Base-by-base conservation (phyloP, 306 rosid genomes). In the Senna siamea region DNA sequence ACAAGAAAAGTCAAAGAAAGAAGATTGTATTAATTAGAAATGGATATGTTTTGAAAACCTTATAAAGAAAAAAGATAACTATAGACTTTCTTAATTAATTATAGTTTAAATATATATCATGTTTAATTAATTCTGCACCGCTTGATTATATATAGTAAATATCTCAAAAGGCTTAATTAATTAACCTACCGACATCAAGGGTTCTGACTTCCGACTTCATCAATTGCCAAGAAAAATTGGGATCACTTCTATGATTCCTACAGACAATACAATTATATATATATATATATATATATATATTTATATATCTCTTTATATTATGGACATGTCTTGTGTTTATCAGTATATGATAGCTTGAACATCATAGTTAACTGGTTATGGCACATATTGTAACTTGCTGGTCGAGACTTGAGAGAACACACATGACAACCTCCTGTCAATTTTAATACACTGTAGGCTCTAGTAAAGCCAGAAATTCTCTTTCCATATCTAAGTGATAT, bases 361-460 rank as follows among this genome's bases (percentile, higher is more conserved):
- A n/a, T 69, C 57, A 51, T 8, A 46, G 7, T 72, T 53, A 65
- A 54, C 6, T 35, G 72, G 35, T 30, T 37, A 44, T 47, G 75
- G 69, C 64, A 17, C 64, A 30, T 23, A 32, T 38, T 32, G 57
- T 72, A 44, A 35, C 28, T 65, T 70, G 81, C 35, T 46, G 78
- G 78, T 55, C 60, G 34, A 78, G 23, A 20, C 44, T 44, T 5
- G 35, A 65, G 72, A 79, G 72, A 80, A 80, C 80, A 74, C 54
- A 10, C 53, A 47, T 7, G 40, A 28, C 28, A 28, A 18, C 37
- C 59, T 58, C 43, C 48, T 37, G 78, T 79, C 72, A 60, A 74
- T 79, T 60, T 73, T 59, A 73, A 50, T 70, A 58, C 40, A 58
- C 75, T 58, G 66, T 77, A 43, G 78, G 52, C 37, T 65, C 48